Evolutionary conservation across 1,284 basidiomycete genomes (phyloP).

Genomic region (Blastosporella zonata): DNA sequence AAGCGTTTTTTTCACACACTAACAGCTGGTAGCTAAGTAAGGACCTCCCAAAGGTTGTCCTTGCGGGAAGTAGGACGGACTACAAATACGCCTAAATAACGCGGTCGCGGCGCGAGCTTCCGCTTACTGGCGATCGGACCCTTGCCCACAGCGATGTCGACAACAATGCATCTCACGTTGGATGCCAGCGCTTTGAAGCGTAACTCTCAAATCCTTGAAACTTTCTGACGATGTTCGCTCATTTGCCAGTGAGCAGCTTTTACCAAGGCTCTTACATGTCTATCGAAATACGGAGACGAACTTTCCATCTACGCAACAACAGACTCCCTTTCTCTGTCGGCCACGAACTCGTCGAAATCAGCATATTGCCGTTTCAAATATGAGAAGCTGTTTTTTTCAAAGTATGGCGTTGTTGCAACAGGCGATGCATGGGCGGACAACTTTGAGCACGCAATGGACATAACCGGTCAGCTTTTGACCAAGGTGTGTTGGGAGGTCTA

Average conservation of each 20-base stretch:
- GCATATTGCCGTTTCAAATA: slow-evolving; percentile 81
- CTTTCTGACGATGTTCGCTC: slow-evolving; percentile 6
- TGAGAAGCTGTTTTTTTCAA: slow-evolving; percentile 63
- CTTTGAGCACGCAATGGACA: slow-evolving; percentile 31
- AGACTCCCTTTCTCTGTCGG: slow-evolving; percentile 59
- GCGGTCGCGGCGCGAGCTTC: background rate
- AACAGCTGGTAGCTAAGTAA: no score
- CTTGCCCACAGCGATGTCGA: slow-evolving; percentile 3
- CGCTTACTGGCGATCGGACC: background rate
- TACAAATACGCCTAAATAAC: slow-evolving; percentile 2
- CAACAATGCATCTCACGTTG: slow-evolving; percentile 39
- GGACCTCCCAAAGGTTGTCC: no score
- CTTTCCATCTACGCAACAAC: slow-evolving; percentile 62
- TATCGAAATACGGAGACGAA: slow-evolving; percentile 79
- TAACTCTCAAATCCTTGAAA: slow-evolving; percentile 20
- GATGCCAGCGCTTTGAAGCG: slow-evolving; percentile 43
- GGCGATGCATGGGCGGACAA: slow-evolving; percentile 24
- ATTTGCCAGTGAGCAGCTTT: slow-evolving; percentile 57
- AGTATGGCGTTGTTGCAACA: slow-evolving; percentile 46
- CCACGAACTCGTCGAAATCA: slow-evolving; percentile 74
- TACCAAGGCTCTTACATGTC: slow-evolving; percentile 66
- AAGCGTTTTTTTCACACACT: no score
- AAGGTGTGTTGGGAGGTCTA: slow-evolving; percentile 44
- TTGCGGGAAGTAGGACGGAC: no score
- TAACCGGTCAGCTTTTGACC: slow-evolving; percentile 62